A percentile compares a stretch with the other conserved stretches of the same genome.
Evolutionary conservation across 2,329 filamentous ascomycete genomes (phyloP).

Genomic region (Botrytis paeoniae): DNA sequence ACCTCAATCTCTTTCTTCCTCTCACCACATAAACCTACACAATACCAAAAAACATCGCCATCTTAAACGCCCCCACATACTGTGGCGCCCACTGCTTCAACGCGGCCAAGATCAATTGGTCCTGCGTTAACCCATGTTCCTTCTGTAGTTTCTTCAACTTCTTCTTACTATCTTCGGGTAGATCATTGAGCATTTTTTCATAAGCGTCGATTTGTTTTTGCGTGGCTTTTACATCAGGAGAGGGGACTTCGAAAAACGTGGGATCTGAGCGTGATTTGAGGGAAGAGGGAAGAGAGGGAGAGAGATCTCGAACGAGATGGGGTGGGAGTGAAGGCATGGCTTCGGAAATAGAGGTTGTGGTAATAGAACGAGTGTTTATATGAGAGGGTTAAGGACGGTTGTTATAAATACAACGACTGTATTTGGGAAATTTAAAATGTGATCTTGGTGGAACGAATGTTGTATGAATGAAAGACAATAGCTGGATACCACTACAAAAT

Average conservation of each 20-base stretch:
- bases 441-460: neutral
- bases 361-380: neutral
- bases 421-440: neutral
- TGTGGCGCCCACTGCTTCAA: neutral
- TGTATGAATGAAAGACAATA: neutral
- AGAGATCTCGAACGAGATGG: neutral
- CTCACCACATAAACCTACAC: neutral
- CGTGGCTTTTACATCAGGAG: neutral
- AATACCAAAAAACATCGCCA: constrained; percentile 2
- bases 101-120: neutral
- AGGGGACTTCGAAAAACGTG: neutral
- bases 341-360: neutral
- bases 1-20: neutral
- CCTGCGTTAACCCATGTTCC: neutral
- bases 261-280: neutral
- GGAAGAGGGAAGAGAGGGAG: neutral
- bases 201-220: neutral
- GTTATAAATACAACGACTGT: no score
- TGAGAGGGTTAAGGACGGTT: neutral
- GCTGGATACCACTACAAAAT: neutral
- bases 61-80: neutral
- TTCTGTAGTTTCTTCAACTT: neutral
- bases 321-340: neutral
- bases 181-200: neutral
- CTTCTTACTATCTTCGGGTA: neutral